Base-by-base conservation (phyloP, 2,329 filamentous ascomycete species). In the Ascocoryne sarcoides region DNA sequence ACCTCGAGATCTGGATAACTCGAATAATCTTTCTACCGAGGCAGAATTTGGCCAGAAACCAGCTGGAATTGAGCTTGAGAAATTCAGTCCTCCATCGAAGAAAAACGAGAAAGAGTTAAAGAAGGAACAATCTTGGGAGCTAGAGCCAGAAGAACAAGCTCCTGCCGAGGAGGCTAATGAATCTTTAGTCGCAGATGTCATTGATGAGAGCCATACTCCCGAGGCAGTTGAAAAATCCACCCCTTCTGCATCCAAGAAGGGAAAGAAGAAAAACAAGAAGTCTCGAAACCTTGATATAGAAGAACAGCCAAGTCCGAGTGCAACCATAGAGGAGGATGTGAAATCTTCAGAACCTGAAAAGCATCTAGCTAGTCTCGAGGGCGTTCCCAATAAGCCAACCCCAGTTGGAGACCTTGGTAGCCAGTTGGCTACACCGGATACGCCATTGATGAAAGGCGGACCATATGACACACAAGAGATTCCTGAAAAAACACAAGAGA, bases 211-310 rank as follows among this genome's bases (percentile, higher is more conserved):
- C 12, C 23, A 7, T 26, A 26, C 23, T 7, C 23, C 23, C n/a
- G 29, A 43, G 10, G 4, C 31, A 16, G 19, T 14, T 4, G 23
- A 33, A 15, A 39, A 50, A 33, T 17, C 21, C 19, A 26, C 29
- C 5, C 7, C 23, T 4, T 16, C 42, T 21, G 40, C 39, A 35
- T 43, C 39, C 31, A 43, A 39, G 30, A 40, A 33, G 32, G 31
- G 35, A 15, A 29, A 43, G 36, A 41, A 41, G 30, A 32, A 35
- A 17, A 40, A 40, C 5, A 35, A 40, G 36, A 45, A 40, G 3
- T 15, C n/a, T 16, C 23, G 7, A 12, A 26, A 26, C 12, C 23
- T 36, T 32, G 34, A 40, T 28, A 41, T 40, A 5, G 40, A 46
- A 15, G 40, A 42, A n/a, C n/a, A 7, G 23, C 23, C 23, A 12